Evolutionary conservation across 345 rosid species (phyloP), one percentile per base, ranked within the genome.

Genomic region (Camelina laxa): DNA sequence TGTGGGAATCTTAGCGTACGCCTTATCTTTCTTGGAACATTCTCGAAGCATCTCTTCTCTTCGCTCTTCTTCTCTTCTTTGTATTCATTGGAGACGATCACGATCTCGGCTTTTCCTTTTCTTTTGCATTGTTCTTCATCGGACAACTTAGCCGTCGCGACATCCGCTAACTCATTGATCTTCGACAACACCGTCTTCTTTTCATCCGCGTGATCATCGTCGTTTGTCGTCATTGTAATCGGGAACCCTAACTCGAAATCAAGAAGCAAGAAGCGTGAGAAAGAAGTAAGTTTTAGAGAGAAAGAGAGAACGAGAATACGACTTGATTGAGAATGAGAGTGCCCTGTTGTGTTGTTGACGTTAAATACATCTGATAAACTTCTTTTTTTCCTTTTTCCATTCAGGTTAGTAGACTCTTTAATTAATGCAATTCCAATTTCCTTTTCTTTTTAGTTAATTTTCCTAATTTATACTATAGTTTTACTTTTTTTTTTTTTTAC

Each of bases 21-120:
- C 15, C n/a, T 51, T 21, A 21, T 21, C 57, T 24, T 24, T 24
- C 27, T 24, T 24, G 27, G 27, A 24, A 22, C 58, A 22, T 5
- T 33, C 12, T 7, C 16, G 35, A 54, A 54, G 35, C 6, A 3
- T 24, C 9, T 13, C 35, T 13, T 24, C 27, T 24, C 27, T 24
- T 24, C 27, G 27, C 27, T 24, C 27, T 22, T 33, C 39, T 56
- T n/a, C 20, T 56, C 39, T n/a, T 54, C 36, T 24, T 27, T 1
- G n/a, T 30, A 20, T 30, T 54, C 36, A 7, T 27, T 3, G 9
- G 9, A 56, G 7, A 56, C 60, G n/a, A 56, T 56, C 60, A 56
- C 60, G 31, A 56, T 56, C 60, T 56, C 30, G 39, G 20, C 60
- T 30, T 56, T 56, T 30, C 60, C 60, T 56, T 30, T 56, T 56